Evolutionary conservation across 2,329 filamentous ascomycete species (phyloP).

Genomic region (Fusarium goolgardi): DNA sequence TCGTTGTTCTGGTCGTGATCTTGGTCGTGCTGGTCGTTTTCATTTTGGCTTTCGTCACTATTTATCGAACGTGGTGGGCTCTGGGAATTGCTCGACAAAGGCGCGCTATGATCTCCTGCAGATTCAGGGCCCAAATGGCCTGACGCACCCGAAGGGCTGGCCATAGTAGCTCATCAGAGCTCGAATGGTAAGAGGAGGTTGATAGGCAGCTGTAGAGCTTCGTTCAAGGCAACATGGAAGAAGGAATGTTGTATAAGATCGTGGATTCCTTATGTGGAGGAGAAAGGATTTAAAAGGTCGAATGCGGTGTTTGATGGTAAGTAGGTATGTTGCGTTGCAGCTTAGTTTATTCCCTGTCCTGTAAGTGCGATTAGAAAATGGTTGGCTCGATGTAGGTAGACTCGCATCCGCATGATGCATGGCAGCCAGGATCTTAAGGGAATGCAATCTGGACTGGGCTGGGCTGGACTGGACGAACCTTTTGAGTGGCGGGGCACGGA

Average conservation of each 20-base stretch:
- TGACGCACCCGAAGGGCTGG: conserved; percentile 41
- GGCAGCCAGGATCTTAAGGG: conserved; percentile 20
- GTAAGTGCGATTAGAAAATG: conserved; percentile 43
- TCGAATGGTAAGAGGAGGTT: conserved; percentile 7
- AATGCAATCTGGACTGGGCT: neutral
- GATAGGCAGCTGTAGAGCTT: conserved; percentile 20
- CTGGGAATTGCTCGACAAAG: conserved; percentile 34
- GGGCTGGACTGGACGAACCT: conserved; percentile 14
- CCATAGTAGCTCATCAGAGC: conserved; percentile 46
- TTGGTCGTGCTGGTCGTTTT: conserved; percentile 9
- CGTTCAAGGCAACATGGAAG: conserved; percentile 30
- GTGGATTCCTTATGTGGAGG: neutral
- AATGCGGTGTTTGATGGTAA: conserved; percentile 28
- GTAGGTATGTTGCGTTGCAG: neutral
- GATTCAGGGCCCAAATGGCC: conserved; percentile 37
- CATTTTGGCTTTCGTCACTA: conserved; percentile 47
- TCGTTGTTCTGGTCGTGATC: neutral
- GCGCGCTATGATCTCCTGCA: conserved; percentile 27
- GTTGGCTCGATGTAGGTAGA: conserved; percentile 37
- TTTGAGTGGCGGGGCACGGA: neutral
- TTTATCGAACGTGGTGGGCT: conserved; percentile 56
- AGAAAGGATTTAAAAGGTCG: conserved; percentile 10
- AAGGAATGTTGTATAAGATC: conserved; percentile 1
- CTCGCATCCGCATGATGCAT: conserved; percentile 44
- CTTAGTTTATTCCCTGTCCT: conserved; percentile 27